Evolutionary conservation across 2,329 filamentous ascomycete species (phyloP), one percentile per base, ranked within the genome.

Genomic region (Colletotrichum cuscutae): DNA sequence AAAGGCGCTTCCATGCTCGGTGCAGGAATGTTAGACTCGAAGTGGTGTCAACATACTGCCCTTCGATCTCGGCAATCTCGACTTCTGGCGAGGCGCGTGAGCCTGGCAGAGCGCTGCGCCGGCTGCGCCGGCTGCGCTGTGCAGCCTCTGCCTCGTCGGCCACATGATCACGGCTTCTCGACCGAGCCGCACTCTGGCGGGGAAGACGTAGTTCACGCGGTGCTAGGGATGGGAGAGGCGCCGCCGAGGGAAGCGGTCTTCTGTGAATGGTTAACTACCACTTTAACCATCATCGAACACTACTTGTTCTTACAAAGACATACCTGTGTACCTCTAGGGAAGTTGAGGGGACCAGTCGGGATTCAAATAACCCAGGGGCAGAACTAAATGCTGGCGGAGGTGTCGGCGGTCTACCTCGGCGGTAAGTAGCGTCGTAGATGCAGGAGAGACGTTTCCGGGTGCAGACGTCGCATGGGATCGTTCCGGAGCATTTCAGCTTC

Each of bases 21-120:
- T 88, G 86, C 1, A 90, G 81, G 68, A 90, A 90, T 0, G 87
- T 86, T 4, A 90, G 80, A 0, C 87, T 88, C 0, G 88, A 90
- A 0, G 88, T 86, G 15, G 86, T 85, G 13, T 89, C 88, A n/a
- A 89, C 82, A 74, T 88, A 88, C 68, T 90, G 87, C 1, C 87
- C 88, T 74, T 88, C 85, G 15, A 88, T 81, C 59, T 82, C 81
- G 5, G 80, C 75, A 1, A 76, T 78, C 6, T 77, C 80, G 1
- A 81, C 76, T 60, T 81, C 81, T 2, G 81, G 78, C 0, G 79
- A 79, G 1, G 75, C 75, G 52, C 58, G 54, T 1, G 60, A 72
- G 1, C 57, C 52, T 13, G 71, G 69, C 11, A 35, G 68, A n/a
- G 78, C 53, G 73, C 35, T 24, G 30, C 42, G 19, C 3, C 42